phyloP scores from a whole-genome alignment of 257 asterid species.

The Verbena officinalis region DNA sequence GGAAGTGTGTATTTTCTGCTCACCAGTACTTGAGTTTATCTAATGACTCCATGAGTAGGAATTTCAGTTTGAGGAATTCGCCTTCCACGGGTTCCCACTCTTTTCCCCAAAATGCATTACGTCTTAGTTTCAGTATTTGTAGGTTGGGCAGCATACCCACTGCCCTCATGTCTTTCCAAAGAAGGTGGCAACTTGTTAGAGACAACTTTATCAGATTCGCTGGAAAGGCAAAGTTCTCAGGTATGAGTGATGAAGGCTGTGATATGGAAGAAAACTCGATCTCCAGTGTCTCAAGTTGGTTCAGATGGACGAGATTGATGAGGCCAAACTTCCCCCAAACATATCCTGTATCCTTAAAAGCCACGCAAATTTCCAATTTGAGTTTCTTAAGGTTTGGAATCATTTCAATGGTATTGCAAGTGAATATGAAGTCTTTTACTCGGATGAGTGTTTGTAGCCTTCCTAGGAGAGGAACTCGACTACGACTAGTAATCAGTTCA shows the following conservation, averaged over 20 bases:
- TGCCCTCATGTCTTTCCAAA: neutral
- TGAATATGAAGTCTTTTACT: neutral
- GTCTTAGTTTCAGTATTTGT: neutral
- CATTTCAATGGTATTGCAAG: neutral
- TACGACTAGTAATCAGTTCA: too few species aligned
- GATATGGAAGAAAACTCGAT: neutral
- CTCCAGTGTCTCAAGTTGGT: neutral
- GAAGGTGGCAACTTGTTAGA: neutral
- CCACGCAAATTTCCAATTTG: neutral
- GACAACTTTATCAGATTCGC: neutral
- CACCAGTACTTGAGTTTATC: neutral
- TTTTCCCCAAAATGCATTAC: neutral
- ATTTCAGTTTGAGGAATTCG: slow-evolving; percentile 1
- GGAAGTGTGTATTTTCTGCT: slow-evolving; percentile 1
- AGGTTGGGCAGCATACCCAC: neutral
- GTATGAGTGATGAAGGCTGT: neutral
- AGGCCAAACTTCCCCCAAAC: neutral
- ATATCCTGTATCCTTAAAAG: too few species aligned
- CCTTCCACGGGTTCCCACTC: neutral
- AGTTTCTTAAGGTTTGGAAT: neutral
- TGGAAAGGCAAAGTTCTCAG: neutral
- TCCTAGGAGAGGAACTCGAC: neutral
- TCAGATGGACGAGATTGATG: neutral
- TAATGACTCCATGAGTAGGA: neutral
- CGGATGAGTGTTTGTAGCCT: neutral